A percentile compares a stretch with the other conserved stretches of the same genome.
These are phyloP conservation scores for Antitrichia curtipendula DNA, from an alignment of 225 moss, liverwort and hornwort species.

Conservation along the genomic window DNA sequence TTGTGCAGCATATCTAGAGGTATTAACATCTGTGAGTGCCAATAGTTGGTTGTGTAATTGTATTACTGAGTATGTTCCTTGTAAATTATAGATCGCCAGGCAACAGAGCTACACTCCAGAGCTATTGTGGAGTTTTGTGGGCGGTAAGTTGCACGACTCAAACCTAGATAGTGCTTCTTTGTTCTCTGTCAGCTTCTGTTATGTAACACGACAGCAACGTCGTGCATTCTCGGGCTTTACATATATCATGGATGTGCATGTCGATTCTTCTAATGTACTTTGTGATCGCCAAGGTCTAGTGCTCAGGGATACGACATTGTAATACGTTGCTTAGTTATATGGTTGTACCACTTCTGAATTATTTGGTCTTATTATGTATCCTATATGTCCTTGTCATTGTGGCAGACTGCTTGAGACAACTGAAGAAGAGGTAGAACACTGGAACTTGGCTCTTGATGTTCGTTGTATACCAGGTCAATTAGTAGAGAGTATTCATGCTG, in stretches of 20 bases:
- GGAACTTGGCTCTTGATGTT: neutral
- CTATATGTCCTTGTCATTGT: neutral
- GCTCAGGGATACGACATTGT: neutral
- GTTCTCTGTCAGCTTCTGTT: neutral
- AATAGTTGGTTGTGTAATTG: neutral
- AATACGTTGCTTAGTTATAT: neutral
- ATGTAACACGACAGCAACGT: neutral
- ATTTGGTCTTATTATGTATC: neutral
- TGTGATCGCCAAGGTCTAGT: neutral
- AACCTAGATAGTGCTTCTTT: neutral
- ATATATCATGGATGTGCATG: neutral
- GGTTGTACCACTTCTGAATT: neutral
- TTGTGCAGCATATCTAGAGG: neutral
- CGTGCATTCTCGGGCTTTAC: neutral
- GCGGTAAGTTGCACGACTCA: slow-evolving; percentile 20
- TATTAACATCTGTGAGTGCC: neutral
- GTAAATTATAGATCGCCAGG: slow-evolving; percentile 42
- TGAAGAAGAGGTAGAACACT: slow-evolving; percentile 54
- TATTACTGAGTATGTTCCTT: neutral
- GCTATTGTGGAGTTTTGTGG: slow-evolving; percentile 84
- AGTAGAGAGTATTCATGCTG: neutral
- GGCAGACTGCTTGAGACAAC: slow-evolving; percentile 71
- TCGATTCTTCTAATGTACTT: neutral
- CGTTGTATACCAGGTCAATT: neutral
- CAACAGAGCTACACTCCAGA: slow-evolving; percentile 52